Conservation (phyloP, 169 alveolate species). For the Plasmodium vivax region DNA sequence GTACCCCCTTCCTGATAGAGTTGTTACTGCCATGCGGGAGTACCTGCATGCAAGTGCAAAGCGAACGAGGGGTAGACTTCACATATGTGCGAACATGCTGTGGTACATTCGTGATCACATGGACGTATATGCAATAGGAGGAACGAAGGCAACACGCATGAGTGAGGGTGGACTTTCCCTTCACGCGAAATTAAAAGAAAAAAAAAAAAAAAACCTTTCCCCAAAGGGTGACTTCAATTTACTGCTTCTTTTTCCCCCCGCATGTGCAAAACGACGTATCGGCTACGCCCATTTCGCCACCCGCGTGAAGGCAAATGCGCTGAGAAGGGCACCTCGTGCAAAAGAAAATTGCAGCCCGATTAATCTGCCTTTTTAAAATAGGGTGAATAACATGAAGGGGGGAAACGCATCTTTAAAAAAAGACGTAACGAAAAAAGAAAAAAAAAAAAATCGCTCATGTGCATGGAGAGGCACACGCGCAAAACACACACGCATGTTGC, state of each 20-base stretch:
- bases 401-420: background rate
- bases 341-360: background rate
- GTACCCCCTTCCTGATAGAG: background rate
- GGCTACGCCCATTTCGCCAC: background rate
- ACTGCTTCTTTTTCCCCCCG: background rate
- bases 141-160: background rate
- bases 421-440: background rate
- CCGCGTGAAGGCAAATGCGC: background rate
- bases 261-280: background rate
- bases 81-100: background rate
- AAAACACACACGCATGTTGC: background rate
- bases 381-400: background rate
- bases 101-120: background rate
- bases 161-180: background rate
- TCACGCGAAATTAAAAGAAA: background rate
- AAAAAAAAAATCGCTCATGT: background rate
- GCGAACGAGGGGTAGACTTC: background rate
- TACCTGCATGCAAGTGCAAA: constrained; percentile 8
- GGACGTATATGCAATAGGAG: background rate
- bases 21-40: background rate
- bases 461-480: background rate
- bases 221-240: background rate
- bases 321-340: background rate
- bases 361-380: background rate
- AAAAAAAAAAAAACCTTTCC: background rate